Conservation (phyloP, 768 basidiomycete genomes). For the Leccinum pellstonianum region DNA sequence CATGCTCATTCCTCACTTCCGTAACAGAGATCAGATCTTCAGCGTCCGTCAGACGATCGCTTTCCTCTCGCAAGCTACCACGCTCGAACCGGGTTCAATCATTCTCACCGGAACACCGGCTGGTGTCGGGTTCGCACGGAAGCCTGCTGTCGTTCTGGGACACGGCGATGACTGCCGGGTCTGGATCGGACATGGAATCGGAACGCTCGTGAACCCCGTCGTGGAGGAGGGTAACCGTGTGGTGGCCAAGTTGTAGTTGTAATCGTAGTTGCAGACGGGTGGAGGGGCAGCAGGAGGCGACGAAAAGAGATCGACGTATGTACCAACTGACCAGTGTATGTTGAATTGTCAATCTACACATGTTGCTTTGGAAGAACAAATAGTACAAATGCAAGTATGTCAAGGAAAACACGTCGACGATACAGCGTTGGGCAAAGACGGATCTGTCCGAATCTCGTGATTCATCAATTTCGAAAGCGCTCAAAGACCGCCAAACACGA, state of each 20-base stretch:
- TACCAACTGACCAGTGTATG: background rate
- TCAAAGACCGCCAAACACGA: conserved; percentile 74
- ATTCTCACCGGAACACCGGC: conserved; percentile 84
- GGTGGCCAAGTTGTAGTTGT: conserved; percentile 36
- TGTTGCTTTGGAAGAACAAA: background rate
- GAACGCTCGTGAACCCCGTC: conserved; percentile 77
- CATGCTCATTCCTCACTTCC: background rate
- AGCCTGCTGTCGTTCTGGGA: conserved; percentile 68
- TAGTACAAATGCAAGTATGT: background rate
- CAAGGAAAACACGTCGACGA: background rate
- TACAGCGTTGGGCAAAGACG: background rate
- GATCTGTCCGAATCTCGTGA: background rate
- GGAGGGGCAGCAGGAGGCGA: background rate
- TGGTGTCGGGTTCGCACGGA: conserved; percentile 77
- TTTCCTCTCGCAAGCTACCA: conserved; percentile 82
- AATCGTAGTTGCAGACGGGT: background rate
- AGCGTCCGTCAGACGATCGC: conserved; percentile 72
- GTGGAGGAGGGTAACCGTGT: conserved; percentile 54
- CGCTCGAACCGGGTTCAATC: conserved; percentile 75
- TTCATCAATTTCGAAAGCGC: background rate
- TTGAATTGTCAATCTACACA: background rate
- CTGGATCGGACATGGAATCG: conserved; percentile 72
- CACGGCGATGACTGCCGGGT: conserved; percentile 70
- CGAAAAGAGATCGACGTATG: background rate
- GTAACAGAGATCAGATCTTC: conserved; percentile 75